Evolutionary conservation across 345 rosid genomes (phyloP), one percentile per base, ranked within the genome.

Genomic region (Turnera subulata): DNA sequence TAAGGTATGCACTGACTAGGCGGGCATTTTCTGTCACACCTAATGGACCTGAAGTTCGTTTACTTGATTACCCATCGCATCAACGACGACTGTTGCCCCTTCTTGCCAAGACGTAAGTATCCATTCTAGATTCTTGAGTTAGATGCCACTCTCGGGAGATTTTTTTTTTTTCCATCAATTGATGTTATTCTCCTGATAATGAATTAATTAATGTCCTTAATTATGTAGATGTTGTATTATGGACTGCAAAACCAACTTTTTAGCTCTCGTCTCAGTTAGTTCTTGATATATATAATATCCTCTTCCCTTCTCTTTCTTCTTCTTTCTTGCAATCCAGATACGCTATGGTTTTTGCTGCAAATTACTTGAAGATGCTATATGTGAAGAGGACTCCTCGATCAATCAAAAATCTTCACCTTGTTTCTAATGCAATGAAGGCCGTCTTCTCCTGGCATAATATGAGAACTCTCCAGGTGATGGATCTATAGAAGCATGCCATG

Each of bases 11-110:
- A n/a, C n/a, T n/a, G n/a, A n/a, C n/a, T n/a, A n/a, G n/a, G n/a
- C n/a, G n/a, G n/a, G n/a, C n/a, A n/a, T n/a, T n/a, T n/a, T n/a
- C n/a, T 45, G 2, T 75, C 33, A 66, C 65, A 42, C 85, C 91
- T 17, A 75, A 82, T 59, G 90, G 76, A 59, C 88, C 93, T 61
- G 98, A 92, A 80, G 82, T 83, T 42, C 78, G 89, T 55, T 78
- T 92, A 70, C 91, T 92, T 53, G 98, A 92, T 82, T 92, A 89
- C 66, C 96, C 95, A 53, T 86, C 84, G 74, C 91, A 92, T 78
- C 98, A 89, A 73, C 74, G 91, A 42, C 82, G 98, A 55, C 85
- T 92, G 58, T 68, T 92, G 66, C n/a, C n/a, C n/a, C n/a, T n/a
- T n/a, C n/a, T n/a, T n/a, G n/a, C n/a, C n/a, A n/a, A n/a, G n/a